phyloP scores from a whole-genome alignment of 73 alveolate genomes.

The Blepharisma japonicum region DNA sequence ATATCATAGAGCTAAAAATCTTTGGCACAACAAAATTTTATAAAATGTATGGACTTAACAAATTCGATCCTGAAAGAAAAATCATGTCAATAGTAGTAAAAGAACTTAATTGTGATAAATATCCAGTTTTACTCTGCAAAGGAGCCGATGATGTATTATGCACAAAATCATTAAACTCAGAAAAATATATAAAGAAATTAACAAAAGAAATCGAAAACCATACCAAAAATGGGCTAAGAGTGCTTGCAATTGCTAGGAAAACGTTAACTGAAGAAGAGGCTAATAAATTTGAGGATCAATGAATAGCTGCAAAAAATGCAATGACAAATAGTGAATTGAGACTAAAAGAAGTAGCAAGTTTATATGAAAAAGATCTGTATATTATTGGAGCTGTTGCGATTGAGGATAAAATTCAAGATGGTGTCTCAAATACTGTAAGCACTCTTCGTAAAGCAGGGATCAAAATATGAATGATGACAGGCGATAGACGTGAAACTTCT shows the following conservation, averaged over 20 bases:
- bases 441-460: slow-evolving; percentile 59
- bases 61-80: slow-evolving; percentile 61
- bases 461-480: slow-evolving; percentile 63
- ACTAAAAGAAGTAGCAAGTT: slow-evolving; percentile 31
- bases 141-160: slow-evolving; percentile 87
- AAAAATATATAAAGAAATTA: background rate
- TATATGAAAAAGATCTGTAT: slow-evolving; percentile 41
- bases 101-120: slow-evolving; percentile 32
- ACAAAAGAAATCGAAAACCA: slow-evolving; percentile 39
- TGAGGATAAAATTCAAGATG: slow-evolving; percentile 64
- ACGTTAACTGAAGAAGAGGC: slow-evolving; percentile 65
- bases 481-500: slow-evolving; percentile 60
- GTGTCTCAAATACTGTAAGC: slow-evolving; percentile 70
- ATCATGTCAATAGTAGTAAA: slow-evolving; percentile 68
- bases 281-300: background rate
- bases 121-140: slow-evolving; percentile 53
- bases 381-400: slow-evolving; percentile 57
- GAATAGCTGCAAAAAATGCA: background rate
- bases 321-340: background rate
- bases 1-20: slow-evolving; percentile 23
- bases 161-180: background rate
- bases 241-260: slow-evolving; percentile 77
- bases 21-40: slow-evolving; percentile 33
- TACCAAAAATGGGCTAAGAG: slow-evolving; percentile 78
- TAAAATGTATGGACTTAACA: slow-evolving; percentile 60